Evolutionary conservation across 345 rosid genomes (phyloP), one percentile per base, ranked within the genome.

Genomic region (Reutealis trisperma): DNA sequence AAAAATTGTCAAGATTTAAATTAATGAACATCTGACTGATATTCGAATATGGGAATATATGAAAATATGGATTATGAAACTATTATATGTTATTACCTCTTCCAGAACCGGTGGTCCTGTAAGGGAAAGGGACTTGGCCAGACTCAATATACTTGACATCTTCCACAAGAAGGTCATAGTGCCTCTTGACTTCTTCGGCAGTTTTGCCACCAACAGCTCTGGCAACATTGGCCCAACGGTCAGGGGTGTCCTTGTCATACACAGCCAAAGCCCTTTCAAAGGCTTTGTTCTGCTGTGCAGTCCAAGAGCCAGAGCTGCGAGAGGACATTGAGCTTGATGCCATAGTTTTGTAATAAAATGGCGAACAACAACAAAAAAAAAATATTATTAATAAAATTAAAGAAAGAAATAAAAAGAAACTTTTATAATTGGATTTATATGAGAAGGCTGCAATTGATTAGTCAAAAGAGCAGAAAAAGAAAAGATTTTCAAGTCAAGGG

Each of bases 171-270:
- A 82, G 78, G 60, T 93, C 95, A 70, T 93, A 95, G 75, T 93
- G 99, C 81, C 83, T 82, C 86, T 89, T 90, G 75, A 89, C 98
- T 82, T 95, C 97, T 37, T 95, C 98, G 0, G 93, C 88, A 44
- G 96, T 96, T 79, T 84, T 96, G 22, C 92, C 96, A 34, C 89
- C 97, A 58, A 96, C 99, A 0, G 96, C 97, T 83, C 70, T 90
- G 78, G 99, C 98, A 63, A 96, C 91, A 86, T 96, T 96, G 79
- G 82, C 61, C 99, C 99, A 96, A 64, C 99, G 96, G 87, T 93
- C 98, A 1, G 98, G 99, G 10, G 99, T 93, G 80, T 96, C 99
- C 85, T 83, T 85, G 86, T 96, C 99, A 32, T 86, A 93, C 73
- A 87, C 89, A 9, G 98, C 99, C 83, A 96, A 87, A 2, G 98